Conservation (phyloP, 2,329 filamentous ascomycete genomes). For the Botrytis medusae region DNA sequence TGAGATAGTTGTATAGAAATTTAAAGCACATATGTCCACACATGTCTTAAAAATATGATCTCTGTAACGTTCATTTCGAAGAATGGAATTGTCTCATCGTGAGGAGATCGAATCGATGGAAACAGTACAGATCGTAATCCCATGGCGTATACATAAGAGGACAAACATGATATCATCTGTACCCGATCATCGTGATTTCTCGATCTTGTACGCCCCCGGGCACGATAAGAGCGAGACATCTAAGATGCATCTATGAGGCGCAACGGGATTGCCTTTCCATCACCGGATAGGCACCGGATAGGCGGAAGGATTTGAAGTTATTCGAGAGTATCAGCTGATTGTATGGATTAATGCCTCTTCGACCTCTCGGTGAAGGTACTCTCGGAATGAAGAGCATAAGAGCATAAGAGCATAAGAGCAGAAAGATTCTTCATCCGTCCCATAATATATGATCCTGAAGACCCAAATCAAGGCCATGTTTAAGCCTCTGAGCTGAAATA, state of each 20-base stretch:
- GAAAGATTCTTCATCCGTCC: not conserved
- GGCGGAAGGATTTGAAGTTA: not conserved
- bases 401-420: not conserved
- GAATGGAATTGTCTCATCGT: not conserved
- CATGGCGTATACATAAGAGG: not conserved
- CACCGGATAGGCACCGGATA: too few relatives aligned
- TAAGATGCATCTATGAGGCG: not conserved
- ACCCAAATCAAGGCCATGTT: not conserved
- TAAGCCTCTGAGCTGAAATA: not conserved
- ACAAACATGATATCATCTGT: conserved; percentile 12
- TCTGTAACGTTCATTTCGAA: not conserved
- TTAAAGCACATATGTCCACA: not conserved
- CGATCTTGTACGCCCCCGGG: conserved; percentile 1
- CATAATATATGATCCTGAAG: conserved; percentile 15
- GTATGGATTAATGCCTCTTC: not conserved
- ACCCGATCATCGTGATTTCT: not conserved
- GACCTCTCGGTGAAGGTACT: not conserved
- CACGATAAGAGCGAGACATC: conserved; percentile 5
- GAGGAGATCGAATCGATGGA: not conserved
- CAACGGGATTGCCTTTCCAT: not conserved
- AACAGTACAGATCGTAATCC: not conserved
- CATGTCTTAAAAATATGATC: not conserved
- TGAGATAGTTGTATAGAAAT: not conserved
- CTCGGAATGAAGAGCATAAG: not conserved
- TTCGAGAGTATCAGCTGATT: not conserved